Conservation (phyloP, 176 grass and related monocot genomes). For the Carex pumila region DNA sequence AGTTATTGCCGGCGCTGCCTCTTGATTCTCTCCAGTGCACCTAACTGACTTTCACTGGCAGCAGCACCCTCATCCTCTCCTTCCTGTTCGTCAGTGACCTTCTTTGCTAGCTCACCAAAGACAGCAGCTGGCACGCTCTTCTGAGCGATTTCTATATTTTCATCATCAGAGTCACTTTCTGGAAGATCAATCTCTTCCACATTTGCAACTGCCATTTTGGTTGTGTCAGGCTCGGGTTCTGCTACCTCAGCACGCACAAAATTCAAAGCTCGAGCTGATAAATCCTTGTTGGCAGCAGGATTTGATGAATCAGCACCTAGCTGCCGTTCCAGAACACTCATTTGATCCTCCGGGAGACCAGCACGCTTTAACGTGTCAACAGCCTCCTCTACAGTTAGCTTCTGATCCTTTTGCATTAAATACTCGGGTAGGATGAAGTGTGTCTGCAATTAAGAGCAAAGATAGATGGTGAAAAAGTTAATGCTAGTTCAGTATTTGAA, state of each 20-base stretch:
- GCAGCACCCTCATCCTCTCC: conserved; percentile 41
- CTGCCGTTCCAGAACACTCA: conserved; percentile 84
- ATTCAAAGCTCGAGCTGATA: conserved; percentile 43
- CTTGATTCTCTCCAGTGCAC: conserved; percentile 91
- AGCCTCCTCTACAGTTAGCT: conserved; percentile 72
- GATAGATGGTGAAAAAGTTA: background rate
- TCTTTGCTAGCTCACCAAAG: conserved; percentile 77
- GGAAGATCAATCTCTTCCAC: conserved; percentile 89
- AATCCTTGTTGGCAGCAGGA: conserved; percentile 15
- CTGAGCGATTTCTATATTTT: conserved; percentile 47
- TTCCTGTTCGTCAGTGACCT: conserved; percentile 45
- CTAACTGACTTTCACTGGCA: conserved; percentile 28
- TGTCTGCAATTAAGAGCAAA: conserved; percentile 38
- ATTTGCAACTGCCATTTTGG: conserved; percentile 36
- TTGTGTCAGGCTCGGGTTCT: conserved; percentile 45
- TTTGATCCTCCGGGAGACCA: conserved; percentile 69
- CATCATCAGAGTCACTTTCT: conserved; percentile 68
- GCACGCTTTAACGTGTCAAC: conserved; percentile 78
- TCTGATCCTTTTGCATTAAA: conserved; percentile 86
- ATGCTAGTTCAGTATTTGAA: background rate
- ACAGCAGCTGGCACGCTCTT: conserved; percentile 65
- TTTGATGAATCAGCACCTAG: conserved; percentile 26
- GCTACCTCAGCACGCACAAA: conserved; percentile 69
- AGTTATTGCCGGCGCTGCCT: conserved; percentile 46
- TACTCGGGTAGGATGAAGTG: conserved; percentile 91